Base-by-base conservation (phyloP, 306 rosid species). In the Cucumis cinereus region DNA sequence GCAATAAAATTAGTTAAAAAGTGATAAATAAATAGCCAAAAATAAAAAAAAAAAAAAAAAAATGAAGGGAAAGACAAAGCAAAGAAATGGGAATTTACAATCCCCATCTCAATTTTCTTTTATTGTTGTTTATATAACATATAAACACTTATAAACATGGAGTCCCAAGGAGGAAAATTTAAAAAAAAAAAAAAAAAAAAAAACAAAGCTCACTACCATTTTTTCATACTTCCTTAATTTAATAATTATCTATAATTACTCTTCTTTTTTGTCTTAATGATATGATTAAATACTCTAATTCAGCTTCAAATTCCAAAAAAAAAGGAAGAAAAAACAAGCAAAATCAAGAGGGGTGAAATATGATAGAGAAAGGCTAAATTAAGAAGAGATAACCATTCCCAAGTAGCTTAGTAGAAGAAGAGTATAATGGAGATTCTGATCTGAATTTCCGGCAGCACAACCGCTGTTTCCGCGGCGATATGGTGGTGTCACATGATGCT, bases 121-220 rank as follows among this genome's bases (percentile, higher is more conserved):
- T 56, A 75, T 75, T 75, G 55, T 38, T 75, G 78, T 75, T 56
- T 23, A 75, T 55, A 36, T 75, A 85, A 85, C 82, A 83, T 88
- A 88, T 85, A 78, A 76, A 90, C 86, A 88, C 82, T 88, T 81
- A 85, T 84, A 85, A 77, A 88, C 82, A 87, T 82, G 81, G 50
- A 78, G 35, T 74, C 55, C 26, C 4, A 41, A 58, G 43, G n/a
- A n/a, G n/a, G n/a, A n/a, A n/a, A n/a, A n/a, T n/a, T n/a, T n/a
- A 53, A 50, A 40, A 7, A 7, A 7, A 38, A 73, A 24, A 62
- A 20, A 12, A 13, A 15, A 50, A 30, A 54, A 66, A 14, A 62
- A 7, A 16, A 57, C 58, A 20, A 80, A 63, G 56, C 63, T 55
- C 52, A 33, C 53, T 56, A 68, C 74, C 73, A 24, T 30, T 41